A percentile compares a stretch with the other conserved stretches of the same genome.
These are phyloP conservation scores for Phytophthora sp. DNA, from an alignment of 352 stramenopile genomes.

Conservation along the genomic window DNA sequence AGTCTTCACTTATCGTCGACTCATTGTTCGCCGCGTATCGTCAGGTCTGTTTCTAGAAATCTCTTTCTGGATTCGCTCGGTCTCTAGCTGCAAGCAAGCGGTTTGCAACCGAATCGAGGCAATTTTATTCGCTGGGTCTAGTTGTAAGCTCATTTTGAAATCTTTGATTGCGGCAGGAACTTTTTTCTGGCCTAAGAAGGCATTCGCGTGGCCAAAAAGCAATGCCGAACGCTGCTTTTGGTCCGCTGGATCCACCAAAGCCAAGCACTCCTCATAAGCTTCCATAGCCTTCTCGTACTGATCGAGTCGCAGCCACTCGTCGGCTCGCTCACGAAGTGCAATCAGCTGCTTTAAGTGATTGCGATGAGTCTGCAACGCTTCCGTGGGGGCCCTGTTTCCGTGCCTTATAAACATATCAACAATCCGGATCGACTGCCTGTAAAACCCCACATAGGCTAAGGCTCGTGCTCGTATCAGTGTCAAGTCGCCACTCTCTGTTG, in stretches of 20 bases:
- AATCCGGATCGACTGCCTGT: slow-evolving; percentile 28
- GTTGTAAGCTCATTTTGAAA: slow-evolving; percentile 19
- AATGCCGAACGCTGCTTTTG: slow-evolving; percentile 26
- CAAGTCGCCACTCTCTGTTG: slow-evolving; percentile 14
- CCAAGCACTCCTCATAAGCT: slow-evolving; percentile 34
- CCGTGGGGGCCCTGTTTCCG: not conserved
- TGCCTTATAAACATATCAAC: not conserved
- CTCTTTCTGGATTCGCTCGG: too few species aligned
- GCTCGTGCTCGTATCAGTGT: slow-evolving; percentile 36
- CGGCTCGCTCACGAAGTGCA: slow-evolving; percentile 24
- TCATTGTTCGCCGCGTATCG: not conserved
- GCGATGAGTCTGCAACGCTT: slow-evolving; percentile 17
- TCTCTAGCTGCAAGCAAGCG: not conserved
- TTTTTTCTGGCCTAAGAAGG: slow-evolving; percentile 21
- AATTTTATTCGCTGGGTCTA: slow-evolving; percentile 30
- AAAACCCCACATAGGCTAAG: slow-evolving; percentile 28
- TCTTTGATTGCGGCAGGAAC: slow-evolving; percentile 24
- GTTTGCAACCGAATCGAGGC: slow-evolving; percentile 28
- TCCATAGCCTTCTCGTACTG: slow-evolving; percentile 22
- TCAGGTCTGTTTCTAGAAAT: not conserved
- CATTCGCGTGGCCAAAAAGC: slow-evolving; percentile 32
- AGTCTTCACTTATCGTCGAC: too few species aligned
- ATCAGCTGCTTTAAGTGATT: slow-evolving; percentile 20
- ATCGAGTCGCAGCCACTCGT: slow-evolving; percentile 20
- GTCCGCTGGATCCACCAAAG: slow-evolving; percentile 12